Conservation (phyloP, 2,329 filamentous ascomycete species). For the Hypoxylon sp. region DNA sequence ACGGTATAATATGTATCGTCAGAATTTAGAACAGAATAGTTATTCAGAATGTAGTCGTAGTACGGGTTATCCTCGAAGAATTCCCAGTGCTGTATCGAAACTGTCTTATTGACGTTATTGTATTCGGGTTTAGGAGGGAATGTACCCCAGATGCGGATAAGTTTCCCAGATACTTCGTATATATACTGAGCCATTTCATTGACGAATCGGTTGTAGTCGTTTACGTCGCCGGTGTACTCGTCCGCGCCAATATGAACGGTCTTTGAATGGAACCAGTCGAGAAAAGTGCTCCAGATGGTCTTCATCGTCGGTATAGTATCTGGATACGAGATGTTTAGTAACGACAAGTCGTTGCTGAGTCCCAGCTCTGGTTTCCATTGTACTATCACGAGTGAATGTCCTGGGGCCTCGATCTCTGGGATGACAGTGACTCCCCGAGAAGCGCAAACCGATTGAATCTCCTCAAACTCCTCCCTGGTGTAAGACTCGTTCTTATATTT, state of each 20-base stretch:
- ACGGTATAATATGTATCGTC: conserved; percentile 67
- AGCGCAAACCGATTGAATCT: conserved; percentile 66
- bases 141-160: conserved; percentile 68
- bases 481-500: conserved; percentile 68
- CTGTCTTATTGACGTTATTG: conserved; percentile 58
- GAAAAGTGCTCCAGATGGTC: conserved; percentile 65
- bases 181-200: conserved; percentile 65
- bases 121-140: conserved; percentile 60
- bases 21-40: conserved; percentile 66
- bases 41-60: conserved; percentile 58
- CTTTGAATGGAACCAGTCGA: conserved; percentile 69
- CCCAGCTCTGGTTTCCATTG: conserved; percentile 71
- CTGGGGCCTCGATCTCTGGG: conserved; percentile 71
- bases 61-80: conserved; percentile 66
- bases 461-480: conserved; percentile 63
- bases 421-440: conserved; percentile 69
- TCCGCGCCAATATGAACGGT: conserved; percentile 69
- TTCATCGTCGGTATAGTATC: conserved; percentile 67
- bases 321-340: conserved; percentile 68
- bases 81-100: conserved; percentile 69
- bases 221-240: conserved; percentile 63
- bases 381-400: conserved; percentile 67
- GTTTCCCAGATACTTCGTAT: conserved; percentile 56
- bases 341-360: conserved; percentile 59
- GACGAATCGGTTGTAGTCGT: conserved; percentile 66